Conservation (phyloP, 441 rosid genomes). For the Rhodomyrtus psidioides region DNA sequence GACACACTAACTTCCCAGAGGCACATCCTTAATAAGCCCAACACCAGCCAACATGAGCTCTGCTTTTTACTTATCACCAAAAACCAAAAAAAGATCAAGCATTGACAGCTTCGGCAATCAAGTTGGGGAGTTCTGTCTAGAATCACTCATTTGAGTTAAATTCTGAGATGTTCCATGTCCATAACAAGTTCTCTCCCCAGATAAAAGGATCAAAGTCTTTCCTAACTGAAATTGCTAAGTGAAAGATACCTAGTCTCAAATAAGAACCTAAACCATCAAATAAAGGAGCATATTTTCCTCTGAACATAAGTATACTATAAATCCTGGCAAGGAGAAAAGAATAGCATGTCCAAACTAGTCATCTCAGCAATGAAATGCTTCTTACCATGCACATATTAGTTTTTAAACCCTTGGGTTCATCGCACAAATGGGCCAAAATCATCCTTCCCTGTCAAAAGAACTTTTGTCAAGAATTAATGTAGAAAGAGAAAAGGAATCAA, state of each 20-base stretch:
- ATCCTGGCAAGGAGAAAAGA: neutral
- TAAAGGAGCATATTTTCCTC: neutral
- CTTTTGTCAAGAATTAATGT: slow-evolving; percentile 7
- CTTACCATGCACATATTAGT: slow-evolving; percentile 97
- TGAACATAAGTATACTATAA: neutral
- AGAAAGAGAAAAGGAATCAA: neutral
- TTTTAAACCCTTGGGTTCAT: slow-evolving; percentile 96
- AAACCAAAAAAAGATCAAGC: neutral
- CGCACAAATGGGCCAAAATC: slow-evolving; percentile 96
- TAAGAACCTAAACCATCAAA: neutral
- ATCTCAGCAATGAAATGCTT: neutral
- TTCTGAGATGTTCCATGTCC: neutral
- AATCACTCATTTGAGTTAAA: neutral
- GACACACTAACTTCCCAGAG: neutral
- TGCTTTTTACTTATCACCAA: neutral
- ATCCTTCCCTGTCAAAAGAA: slow-evolving; percentile 77
- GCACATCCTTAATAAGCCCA: neutral
- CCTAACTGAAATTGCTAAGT: neutral
- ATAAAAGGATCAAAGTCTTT: neutral
- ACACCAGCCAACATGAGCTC: neutral
- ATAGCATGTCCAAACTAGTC: neutral
- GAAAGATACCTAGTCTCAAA: neutral
- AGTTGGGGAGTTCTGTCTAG: neutral
- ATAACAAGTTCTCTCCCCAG: neutral
- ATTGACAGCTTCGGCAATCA: neutral